Conservation (phyloP, 768 basidiomycete species). For the Suillus ampliporus region DNA sequence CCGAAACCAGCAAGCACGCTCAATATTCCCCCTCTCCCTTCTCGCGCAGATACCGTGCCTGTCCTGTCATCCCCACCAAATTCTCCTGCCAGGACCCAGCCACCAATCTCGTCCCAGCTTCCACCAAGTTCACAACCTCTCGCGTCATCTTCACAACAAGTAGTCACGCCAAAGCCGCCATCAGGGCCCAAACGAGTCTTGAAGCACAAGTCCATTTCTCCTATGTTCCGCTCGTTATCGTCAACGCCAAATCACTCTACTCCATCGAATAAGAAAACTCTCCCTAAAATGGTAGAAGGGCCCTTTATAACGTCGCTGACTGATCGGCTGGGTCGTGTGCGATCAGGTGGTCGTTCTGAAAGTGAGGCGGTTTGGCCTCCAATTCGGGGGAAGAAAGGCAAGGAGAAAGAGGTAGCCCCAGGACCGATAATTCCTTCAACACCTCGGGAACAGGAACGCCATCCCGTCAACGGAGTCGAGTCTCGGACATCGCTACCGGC, state of each 20-base stretch:
- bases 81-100: neutral
- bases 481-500: neutral
- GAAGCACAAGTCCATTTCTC: neutral
- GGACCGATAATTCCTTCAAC: neutral
- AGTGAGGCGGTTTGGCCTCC: neutral
- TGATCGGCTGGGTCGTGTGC: neutral
- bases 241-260: neutral
- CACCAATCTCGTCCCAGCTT: neutral
- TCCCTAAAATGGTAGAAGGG: slow-evolving; percentile 1
- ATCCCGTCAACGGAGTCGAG: neutral
- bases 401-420: neutral
- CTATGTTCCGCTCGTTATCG: neutral
- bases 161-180: neutral
- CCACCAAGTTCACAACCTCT: neutral
- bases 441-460: neutral
- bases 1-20: neutral
- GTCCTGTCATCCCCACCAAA: slow-evolving; percentile 6
- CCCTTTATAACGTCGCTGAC: neutral
- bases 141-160: slow-evolving; percentile 5
- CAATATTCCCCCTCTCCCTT: neutral
- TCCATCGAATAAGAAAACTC: neutral
- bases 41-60: slow-evolving; percentile 10
- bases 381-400: neutral
- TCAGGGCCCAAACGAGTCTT: neutral
- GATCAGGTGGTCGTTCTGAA: neutral